These are phyloP conservation scores for Datura wrightii DNA, from an alignment of 257 asterid species.

Conservation along the genomic window DNA sequence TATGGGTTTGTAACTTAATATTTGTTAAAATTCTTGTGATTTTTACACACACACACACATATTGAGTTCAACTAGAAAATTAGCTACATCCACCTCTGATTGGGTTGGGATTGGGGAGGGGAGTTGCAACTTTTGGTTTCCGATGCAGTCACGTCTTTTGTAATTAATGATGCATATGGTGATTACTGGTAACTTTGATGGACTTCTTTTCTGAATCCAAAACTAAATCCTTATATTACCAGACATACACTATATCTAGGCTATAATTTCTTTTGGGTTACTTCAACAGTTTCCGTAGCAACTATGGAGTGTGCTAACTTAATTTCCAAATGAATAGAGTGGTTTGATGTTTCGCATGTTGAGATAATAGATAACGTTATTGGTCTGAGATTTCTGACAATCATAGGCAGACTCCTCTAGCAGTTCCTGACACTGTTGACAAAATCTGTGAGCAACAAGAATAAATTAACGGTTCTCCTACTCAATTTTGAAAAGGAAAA, in stretches of 20 bases:
- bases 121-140: neutral
- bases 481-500: neutral
- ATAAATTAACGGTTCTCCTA: neutral
- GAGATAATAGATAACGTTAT: neutral
- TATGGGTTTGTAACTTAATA: neutral
- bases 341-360: neutral
- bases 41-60: no score
- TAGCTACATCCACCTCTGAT: neutral
- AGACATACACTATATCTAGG: neutral
- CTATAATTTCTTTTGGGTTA: neutral
- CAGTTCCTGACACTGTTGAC: neutral
- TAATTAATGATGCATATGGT: neutral
- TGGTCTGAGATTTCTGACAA: neutral
- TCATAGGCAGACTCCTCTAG: neutral
- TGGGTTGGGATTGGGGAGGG: neutral
- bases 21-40: no score
- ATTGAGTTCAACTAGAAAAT: neutral
- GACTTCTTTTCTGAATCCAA: neutral
- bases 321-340: neutral
- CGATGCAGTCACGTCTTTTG: neutral
- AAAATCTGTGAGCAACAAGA: conserved; percentile 4
- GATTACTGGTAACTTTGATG: neutral
- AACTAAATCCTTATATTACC: neutral
- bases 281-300: neutral
- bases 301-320: neutral